Base-by-base conservation (phyloP, 768 basidiomycete species). In the Kwoniella sp. region DNA sequence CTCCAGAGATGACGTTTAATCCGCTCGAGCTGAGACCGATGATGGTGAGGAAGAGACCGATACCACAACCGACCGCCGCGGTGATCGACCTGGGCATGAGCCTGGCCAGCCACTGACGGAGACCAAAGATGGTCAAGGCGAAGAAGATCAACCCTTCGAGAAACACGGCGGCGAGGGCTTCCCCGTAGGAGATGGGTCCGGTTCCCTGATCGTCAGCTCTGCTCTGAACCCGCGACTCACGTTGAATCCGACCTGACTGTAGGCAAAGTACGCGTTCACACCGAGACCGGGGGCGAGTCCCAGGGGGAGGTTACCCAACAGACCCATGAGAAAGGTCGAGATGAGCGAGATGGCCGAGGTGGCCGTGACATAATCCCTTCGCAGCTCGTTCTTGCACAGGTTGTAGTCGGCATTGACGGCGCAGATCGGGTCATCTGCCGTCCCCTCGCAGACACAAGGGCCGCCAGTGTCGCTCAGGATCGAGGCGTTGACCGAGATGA, bases 71-170 rank as follows among this genome's bases (percentile, higher is more conserved):
- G 10, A 89, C 86, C 1, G 88, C 84, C 49, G 89, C 79, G 3
- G 89, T 83, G 23, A 91, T 80, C 3, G 88, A 89, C 58, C 87
- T 85, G 1, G 89, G 89, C 82, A 91, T 89, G 50, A 88, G 81
- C 14, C 89, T 82, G 12, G 85, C 87, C 4, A 91, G 79, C 89
- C 88, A 91, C 76, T 89, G 88, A 42, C 89, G 87, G 46, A 91
- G 79, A 55, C 89, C 89, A 26, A 90, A 76, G 19, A 91, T 71
- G 0, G 88, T 88, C 12, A 91, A 77, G 64, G 84, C 59, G 57
- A 89, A 80, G 78, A 91, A 90, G 10, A 90, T 73, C 85, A 88
- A 87, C 25, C 87, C 89, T 78, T 90, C 89, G 58, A 91, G 77
- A 74, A 90, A 91, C 37, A 90, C 86, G 20, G 89, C 89, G 12